phyloP scores from a whole-genome alignment of 352 stramenopile species.

The Phytophthora boehmeriae region DNA sequence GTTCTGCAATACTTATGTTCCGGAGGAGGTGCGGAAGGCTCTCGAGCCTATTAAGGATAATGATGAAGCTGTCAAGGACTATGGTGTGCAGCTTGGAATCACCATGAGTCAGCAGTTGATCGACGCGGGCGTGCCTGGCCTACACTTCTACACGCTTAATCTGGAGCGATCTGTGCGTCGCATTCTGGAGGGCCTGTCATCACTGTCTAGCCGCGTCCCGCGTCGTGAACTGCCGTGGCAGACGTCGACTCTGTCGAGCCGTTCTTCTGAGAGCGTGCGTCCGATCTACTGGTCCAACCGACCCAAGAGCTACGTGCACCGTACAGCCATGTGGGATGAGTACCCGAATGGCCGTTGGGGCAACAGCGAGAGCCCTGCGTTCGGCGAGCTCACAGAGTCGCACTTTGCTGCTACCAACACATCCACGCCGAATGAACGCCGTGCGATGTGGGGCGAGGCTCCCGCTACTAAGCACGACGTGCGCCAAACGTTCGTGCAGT shows the following conservation, averaged over 20 bases:
- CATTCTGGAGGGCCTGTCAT: slow-evolving; percentile 87
- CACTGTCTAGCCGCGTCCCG: slow-evolving; percentile 51
- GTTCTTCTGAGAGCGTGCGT: slow-evolving; percentile 90
- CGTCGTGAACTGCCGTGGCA: slow-evolving; percentile 92
- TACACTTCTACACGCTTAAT: slow-evolving; percentile 97
- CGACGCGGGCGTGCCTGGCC: slow-evolving; percentile 80
- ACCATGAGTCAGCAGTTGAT: slow-evolving; percentile 95
- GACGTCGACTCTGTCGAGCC: slow-evolving; percentile 88
- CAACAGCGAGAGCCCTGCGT: slow-evolving; percentile 94
- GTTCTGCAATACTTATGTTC: slow-evolving; percentile 96
- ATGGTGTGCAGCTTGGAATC: slow-evolving; percentile 94
- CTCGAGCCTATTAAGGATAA: slow-evolving; percentile 96
- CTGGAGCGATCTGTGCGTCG: slow-evolving; percentile 89
- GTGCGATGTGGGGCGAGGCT: slow-evolving; percentile 95
- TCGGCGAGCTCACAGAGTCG: slow-evolving; percentile 95
- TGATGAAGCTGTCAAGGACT: slow-evolving; percentile 95
- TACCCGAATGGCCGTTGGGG: slow-evolving; percentile 97
- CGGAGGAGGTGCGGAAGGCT: slow-evolving; percentile 74
- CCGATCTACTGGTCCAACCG: slow-evolving; percentile 99
- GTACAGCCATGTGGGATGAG: slow-evolving; percentile 98
- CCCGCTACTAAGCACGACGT: slow-evolving; percentile 91
- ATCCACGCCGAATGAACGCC: slow-evolving; percentile 67
- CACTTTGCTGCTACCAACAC: slow-evolving; percentile 91
- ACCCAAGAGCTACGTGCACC: slow-evolving; percentile 96
- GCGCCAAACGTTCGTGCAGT: slow-evolving; percentile 95